phyloP scores from a whole-genome alignment of 2,329 filamentous ascomycete genomes.

The Sphaerulina populicola region DNA sequence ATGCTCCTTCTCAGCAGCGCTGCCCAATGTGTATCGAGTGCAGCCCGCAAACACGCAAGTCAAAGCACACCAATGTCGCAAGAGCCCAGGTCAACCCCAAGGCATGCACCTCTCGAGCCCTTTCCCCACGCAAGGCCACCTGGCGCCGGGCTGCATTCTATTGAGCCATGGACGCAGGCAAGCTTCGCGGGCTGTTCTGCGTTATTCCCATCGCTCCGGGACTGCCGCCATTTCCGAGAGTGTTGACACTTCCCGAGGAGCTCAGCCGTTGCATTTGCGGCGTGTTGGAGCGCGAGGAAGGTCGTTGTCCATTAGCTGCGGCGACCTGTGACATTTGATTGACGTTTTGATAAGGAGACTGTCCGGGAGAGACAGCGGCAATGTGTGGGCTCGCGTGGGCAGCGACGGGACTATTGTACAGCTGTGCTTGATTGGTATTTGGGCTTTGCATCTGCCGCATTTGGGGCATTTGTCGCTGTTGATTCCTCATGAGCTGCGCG shows the following conservation, averaged over 20 bases:
- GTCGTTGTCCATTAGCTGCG: conserved; percentile 15
- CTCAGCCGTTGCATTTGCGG: conserved; percentile 30
- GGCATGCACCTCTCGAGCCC: too few relatives aligned
- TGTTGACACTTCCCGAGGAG: conserved; percentile 25
- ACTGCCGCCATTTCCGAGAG: conserved; percentile 19
- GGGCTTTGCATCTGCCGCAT: conserved; percentile 25
- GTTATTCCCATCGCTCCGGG: conserved; percentile 21
- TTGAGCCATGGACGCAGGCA: conserved; percentile 29
- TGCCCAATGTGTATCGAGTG: too few relatives aligned
- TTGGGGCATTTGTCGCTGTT: conserved; percentile 27
- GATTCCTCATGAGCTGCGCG: conserved; percentile 28
- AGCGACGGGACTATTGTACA: conserved; percentile 26
- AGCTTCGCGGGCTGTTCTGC: conserved; percentile 29
- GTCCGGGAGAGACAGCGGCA: conserved; percentile 19
- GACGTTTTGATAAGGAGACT: conserved; percentile 20
- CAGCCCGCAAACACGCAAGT: too few relatives aligned
- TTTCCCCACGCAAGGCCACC: too few relatives aligned
- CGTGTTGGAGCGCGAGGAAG: conserved; percentile 27
- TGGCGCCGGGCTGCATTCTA: conserved; percentile 4
- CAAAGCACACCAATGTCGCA: too few relatives aligned
- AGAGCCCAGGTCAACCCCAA: too few relatives aligned
- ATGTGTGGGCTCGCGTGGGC: conserved; percentile 28
- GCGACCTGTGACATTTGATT: conserved; percentile 16
- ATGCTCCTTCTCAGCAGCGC: too few relatives aligned
- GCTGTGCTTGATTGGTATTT: conserved; percentile 20